phyloP scores from a whole-genome alignment of 1,284 basidiomycete genomes.

The Leccinum olivaceoglutinosum region DNA sequence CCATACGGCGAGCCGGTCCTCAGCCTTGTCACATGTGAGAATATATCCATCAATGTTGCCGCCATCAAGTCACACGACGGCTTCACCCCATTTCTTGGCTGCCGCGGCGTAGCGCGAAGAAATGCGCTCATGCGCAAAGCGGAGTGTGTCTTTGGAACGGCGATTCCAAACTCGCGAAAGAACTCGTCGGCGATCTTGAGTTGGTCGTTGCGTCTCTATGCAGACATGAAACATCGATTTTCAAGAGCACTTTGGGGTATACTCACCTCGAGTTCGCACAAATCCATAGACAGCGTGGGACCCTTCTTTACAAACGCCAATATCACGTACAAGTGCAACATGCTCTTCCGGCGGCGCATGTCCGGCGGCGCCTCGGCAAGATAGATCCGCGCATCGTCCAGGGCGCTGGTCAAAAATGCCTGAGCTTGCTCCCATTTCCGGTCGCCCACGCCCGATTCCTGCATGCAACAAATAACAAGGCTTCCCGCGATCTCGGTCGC shows the following conservation, averaged over 20 bases:
- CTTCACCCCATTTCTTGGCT: constrained; percentile 39
- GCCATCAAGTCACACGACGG: constrained; percentile 34
- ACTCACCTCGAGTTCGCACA: constrained; percentile 44
- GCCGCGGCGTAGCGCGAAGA: constrained; percentile 39
- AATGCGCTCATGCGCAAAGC: constrained; percentile 42
- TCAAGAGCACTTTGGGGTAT: not conserved
- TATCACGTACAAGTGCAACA: constrained; percentile 51
- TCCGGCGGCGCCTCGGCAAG: constrained; percentile 53
- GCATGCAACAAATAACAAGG: constrained; percentile 42
- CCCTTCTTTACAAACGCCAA: constrained; percentile 45
- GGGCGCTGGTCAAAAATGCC: constrained; percentile 48
- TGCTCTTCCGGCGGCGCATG: constrained; percentile 48
- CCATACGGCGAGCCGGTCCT: constrained; percentile 52
- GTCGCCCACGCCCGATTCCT: constrained; percentile 35
- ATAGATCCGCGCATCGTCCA: constrained; percentile 53
- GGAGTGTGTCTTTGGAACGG: constrained; percentile 43
- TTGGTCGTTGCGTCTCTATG: constrained; percentile 37
- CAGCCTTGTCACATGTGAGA: constrained; percentile 32
- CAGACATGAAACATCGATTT: not conserved
- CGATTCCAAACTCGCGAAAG: constrained; percentile 35
- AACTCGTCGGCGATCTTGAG: constrained; percentile 46
- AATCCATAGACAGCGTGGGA: constrained; percentile 35
- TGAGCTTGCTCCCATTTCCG: constrained; percentile 51
- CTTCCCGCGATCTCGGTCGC: constrained; percentile 53
- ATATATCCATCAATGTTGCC: constrained; percentile 17